Conservation (phyloP, 1,139 yeast genomes). For the Komagataea norvegica region DNA sequence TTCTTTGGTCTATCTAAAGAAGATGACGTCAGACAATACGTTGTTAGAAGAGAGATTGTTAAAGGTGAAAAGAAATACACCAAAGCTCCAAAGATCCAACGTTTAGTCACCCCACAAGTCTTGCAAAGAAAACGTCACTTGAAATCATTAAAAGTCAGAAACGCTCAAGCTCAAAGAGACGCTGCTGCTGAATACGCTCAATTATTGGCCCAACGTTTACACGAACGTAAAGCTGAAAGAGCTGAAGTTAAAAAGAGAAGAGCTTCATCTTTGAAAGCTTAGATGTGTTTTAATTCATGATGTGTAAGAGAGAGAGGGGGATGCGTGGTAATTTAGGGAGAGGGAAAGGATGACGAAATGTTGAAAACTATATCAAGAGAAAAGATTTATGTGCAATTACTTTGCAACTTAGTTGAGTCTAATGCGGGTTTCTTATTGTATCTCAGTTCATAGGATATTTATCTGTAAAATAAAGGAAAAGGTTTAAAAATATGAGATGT, state of each 20-base stretch:
- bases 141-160: constrained; percentile 88
- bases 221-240: constrained; percentile 97
- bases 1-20: constrained; percentile 97
- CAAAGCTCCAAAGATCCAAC: constrained; percentile 99
- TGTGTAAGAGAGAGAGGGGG: constrained; percentile 4
- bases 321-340: constrained; percentile 1
- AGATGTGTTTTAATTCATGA: constrained; percentile 26
- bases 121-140: constrained; percentile 99
- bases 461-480: constrained; percentile 12
- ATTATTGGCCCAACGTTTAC: constrained; percentile 95
- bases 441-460: constrained; percentile 10
- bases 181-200: constrained; percentile 99
- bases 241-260: constrained; percentile 99
- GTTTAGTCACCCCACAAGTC: constrained; percentile 98
- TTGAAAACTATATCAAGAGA: constrained; percentile 1
- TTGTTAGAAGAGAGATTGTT: constrained; percentile 96
- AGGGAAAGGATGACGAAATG: constrained; percentile 1
- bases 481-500: neutral
- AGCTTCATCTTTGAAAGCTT: constrained; percentile 96
- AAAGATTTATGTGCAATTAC: constrained; percentile 6
- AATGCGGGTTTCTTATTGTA: constrained; percentile 6
- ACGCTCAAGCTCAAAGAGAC: constrained; percentile 98
- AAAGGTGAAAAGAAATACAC: constrained; percentile 99
- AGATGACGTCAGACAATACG: constrained; percentile 92
- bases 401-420: constrained; percentile 5